Base-by-base conservation (phyloP, 768 basidiomycete genomes). In the Tylopilus rubrobrunneus region DNA sequence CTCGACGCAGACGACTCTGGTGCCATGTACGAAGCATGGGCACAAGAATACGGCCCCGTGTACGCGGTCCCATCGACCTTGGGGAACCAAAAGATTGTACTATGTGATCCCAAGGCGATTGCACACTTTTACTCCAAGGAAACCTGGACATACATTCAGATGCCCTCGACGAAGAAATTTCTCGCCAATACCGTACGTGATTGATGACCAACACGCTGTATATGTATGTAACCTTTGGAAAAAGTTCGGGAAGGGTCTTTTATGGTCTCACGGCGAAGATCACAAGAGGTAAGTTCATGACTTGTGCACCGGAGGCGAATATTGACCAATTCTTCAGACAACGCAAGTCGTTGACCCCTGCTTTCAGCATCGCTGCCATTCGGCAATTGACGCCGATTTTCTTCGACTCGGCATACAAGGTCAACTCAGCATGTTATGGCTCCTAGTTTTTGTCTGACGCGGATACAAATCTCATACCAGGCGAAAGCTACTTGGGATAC, bases 61-160 rank as follows among this genome's bases (percentile, higher is more conserved):
- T 67, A 63, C 14, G 48, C 34, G 4, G 40, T 60, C 12, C 63
- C 66, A 5, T 56, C 56, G 14, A 44, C 57, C 2, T 17, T 67
- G 11, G 58, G 66, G 3, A 31, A 15, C 4, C 37, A 34, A 9
- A 47, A 27, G 33, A 48, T 67, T 19, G 14, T 67, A 3, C 27
- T 67, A 12, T 69, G 71, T 40, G 81, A 81, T 56, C 76, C 76
- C 4, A 81, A 77, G 48, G 58, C 62, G 6, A 61, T 63, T 19
- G 46, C 62, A 7, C 59, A 63, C 34, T 54, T 49, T 3, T 45
- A 56, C 29, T 28, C 52, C n/a, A 58, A 58, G 5, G 59, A 64
- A 5, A 45, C 52, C 1, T 48, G 63, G 14, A 71, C 68, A 0
- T 84, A 84, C 56, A 64, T 75, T 1, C 76, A 76, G 37, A 74